A percentile compares a stretch with the other conserved stretches of the same genome.
These are phyloP conservation scores for Spathaspora hagerdaliae DNA, from an alignment of 805 yeast species.

Conservation along the genomic window DNA sequence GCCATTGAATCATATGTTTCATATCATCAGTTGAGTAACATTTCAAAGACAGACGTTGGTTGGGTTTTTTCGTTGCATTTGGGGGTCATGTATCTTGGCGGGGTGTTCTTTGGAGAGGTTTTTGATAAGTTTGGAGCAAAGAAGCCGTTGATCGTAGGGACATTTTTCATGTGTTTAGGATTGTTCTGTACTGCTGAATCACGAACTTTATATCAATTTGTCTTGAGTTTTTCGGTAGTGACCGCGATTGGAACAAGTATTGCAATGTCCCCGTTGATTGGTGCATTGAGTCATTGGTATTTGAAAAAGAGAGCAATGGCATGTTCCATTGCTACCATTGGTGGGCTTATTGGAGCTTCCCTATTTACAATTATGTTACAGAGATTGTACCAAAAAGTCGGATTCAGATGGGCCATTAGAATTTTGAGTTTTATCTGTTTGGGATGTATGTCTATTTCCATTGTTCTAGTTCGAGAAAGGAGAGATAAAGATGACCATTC, in stretches of 20 bases:
- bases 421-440: conserved; percentile 19
- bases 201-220: conserved; percentile 21
- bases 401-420: conserved; percentile 27
- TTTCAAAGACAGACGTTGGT: conserved; percentile 19
- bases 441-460: conserved; percentile 14
- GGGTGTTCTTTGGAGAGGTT: conserved; percentile 25
- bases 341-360: conserved; percentile 28
- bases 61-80: conserved; percentile 32
- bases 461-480: conserved; percentile 17
- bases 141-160: conserved; percentile 17
- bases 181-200: conserved; percentile 22
- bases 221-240: conserved; percentile 21
- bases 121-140: conserved; percentile 24
- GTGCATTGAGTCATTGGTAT: conserved; percentile 25
- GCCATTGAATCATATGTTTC: conserved; percentile 25
- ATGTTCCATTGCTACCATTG: conserved; percentile 24
- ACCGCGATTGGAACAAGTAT: conserved; percentile 26
- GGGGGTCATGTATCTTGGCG: conserved; percentile 26
- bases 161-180: conserved; percentile 19
- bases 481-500: background rate
- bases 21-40: conserved; percentile 15
- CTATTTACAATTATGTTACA: conserved; percentile 23
- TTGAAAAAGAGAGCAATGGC: conserved; percentile 21
- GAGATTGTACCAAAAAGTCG: conserved; percentile 19
- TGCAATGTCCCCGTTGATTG: conserved; percentile 26